Percentiles rank a stretch among this genome's conserved stretches.
These are phyloP conservation scores for Pythium biforme DNA, from an alignment of 352 stramenopile species.

Conservation along the genomic window DNA sequence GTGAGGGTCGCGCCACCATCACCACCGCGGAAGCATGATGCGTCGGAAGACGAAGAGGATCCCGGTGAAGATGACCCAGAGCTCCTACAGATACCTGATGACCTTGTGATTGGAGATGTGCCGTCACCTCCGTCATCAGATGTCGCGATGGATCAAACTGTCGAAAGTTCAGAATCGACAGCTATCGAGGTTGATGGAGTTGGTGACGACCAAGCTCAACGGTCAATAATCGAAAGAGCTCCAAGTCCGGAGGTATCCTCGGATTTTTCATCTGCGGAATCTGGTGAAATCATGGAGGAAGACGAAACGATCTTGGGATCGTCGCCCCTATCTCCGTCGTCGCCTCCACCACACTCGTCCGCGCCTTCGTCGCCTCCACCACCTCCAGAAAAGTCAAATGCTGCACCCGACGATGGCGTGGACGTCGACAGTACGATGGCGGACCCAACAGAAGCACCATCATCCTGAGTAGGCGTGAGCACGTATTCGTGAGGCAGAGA, in stretches of 20 bases:
- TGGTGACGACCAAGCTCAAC: neutral
- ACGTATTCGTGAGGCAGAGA: too few species aligned
- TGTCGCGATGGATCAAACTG: neutral
- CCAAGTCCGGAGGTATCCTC: slow-evolving; percentile 21
- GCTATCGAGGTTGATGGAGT: neutral
- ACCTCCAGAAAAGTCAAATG: neutral
- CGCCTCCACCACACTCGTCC: neutral
- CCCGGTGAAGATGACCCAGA: slow-evolving; percentile 4
- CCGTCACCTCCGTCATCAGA: slow-evolving; percentile 12
- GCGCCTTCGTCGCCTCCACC: neutral
- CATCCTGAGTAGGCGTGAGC: neutral
- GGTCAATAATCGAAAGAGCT: neutral
- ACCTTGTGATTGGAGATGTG: slow-evolving; percentile 9
- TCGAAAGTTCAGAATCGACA: neutral
- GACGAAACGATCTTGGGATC: neutral
- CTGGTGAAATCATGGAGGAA: slow-evolving; percentile 11
- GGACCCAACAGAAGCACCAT: neutral
- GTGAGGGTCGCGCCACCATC: slow-evolving; percentile 16
- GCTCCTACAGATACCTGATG: slow-evolving; percentile 7
- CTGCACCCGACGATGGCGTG: neutral
- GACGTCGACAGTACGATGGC: neutral
- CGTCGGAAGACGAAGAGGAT: slow-evolving; percentile 21
- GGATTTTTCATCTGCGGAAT: slow-evolving; percentile 14
- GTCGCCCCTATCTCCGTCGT: neutral
- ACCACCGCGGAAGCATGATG: slow-evolving; percentile 24